phyloP scores from a whole-genome alignment of 2,329 filamentous ascomycete genomes.

The Fusarium albosuccineum region DNA sequence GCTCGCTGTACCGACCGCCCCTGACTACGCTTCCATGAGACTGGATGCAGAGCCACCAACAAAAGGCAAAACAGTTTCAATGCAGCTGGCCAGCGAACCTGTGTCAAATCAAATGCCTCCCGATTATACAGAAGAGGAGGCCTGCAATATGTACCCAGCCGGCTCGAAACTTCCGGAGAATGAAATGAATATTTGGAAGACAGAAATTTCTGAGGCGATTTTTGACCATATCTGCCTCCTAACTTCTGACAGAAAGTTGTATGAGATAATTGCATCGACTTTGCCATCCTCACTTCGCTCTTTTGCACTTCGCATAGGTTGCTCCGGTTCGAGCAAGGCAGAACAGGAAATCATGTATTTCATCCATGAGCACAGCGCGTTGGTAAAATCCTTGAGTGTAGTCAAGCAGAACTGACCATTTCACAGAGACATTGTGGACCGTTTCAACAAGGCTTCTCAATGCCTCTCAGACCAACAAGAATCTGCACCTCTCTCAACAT shows the following conservation, averaged over 20 bases:
- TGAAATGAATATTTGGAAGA: not conserved
- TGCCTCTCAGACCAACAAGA: no score
- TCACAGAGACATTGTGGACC: not conserved
- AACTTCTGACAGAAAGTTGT: not conserved
- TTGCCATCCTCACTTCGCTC: not conserved
- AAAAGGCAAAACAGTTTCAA: no score
- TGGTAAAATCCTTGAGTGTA: not conserved
- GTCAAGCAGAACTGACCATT: not conserved
- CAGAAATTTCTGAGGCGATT: not conserved
- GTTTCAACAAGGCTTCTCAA: not conserved
- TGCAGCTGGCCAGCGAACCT: no score
- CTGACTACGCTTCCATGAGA: no score
- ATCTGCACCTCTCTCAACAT: no score
- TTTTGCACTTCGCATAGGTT: not conserved
- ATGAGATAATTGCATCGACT: not conserved
- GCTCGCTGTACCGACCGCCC: no score
- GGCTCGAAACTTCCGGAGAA: not conserved
- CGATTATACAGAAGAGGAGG: no score
- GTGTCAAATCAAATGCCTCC: no score
- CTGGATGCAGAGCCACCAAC: no score
- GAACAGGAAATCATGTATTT: constrained; percentile 2
- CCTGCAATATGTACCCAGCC: no score
- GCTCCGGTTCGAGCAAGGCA: not conserved
- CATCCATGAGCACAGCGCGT: not conserved
- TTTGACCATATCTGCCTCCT: not conserved